A percentile compares a stretch with the other conserved stretches of the same genome.
Evolutionary conservation across 106 monocot genomes (phyloP).

Genomic region (Hemerocallis citrina): DNA sequence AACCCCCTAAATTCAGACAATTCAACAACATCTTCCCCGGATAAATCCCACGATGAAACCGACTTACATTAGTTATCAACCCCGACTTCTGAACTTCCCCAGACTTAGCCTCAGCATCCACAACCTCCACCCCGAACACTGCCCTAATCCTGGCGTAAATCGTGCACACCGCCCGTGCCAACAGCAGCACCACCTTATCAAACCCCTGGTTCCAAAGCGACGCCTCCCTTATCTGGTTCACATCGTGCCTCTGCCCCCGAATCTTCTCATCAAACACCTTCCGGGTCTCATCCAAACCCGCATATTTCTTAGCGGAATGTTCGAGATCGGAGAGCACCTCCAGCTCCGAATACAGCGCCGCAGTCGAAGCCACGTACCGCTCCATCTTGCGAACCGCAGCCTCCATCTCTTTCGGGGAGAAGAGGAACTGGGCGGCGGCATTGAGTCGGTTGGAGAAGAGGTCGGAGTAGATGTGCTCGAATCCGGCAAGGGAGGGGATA

Average conservation of each 20-base stretch:
- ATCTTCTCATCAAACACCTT: conserved; percentile 68
- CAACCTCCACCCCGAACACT: conserved; percentile 43
- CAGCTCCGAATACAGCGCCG: conserved; percentile 60
- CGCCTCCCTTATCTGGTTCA: conserved; percentile 43
- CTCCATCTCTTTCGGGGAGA: conserved; percentile 23
- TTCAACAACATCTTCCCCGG: conserved; percentile 64
- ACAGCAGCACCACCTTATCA: conserved; percentile 62
- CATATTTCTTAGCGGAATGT: conserved; percentile 60
- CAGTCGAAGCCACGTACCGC: conserved; percentile 52
- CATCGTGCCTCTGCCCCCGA: conserved; percentile 62
- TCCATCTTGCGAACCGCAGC: conserved; percentile 59
- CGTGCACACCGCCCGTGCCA: conserved; percentile 69
- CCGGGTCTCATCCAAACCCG: conserved; percentile 35
- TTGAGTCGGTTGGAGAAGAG: conserved; percentile 42
- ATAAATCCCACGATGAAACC: conserved; percentile 44
- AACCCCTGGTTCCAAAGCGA: conserved; percentile 84
- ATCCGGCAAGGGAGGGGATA: conserved; percentile 55
- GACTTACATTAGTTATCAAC: not conserved
- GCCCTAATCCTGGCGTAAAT: conserved; percentile 43
- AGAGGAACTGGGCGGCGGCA: conserved; percentile 21
- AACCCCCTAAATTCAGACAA: conserved; percentile 62
- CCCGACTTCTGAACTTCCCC: conserved; percentile 1
- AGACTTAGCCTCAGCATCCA: not conserved
- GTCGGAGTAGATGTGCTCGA: conserved; percentile 89
- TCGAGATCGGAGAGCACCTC: conserved; percentile 69